Evolutionary conservation across 441 rosid genomes (phyloP).

Genomic region (Pelargonium fulgidum): DNA sequence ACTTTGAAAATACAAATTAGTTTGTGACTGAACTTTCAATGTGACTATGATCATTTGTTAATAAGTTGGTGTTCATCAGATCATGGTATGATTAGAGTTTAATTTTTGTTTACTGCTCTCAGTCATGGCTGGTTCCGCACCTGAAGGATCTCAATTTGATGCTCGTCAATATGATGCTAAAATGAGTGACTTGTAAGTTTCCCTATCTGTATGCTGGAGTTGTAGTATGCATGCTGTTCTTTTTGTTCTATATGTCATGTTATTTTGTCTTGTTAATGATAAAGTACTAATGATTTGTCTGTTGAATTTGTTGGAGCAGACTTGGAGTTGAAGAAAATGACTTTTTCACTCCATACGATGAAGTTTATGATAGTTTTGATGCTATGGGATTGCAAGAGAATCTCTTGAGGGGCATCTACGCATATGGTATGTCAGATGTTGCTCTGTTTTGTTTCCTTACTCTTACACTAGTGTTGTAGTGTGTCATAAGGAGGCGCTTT

Average conservation of each 20-base stretch:
- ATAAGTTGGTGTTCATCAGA: background rate
- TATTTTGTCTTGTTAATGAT: background rate
- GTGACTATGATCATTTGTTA: background rate
- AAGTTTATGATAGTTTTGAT: slow-evolving; percentile 44
- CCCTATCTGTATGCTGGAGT: background rate
- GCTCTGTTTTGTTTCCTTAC: background rate
- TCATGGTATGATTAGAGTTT: background rate
- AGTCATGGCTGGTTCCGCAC: slow-evolving; percentile 72
- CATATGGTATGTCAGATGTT: slow-evolving; percentile 37
- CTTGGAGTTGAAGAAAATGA: slow-evolving; percentile 40
- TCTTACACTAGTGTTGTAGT: background rate
- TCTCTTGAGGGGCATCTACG: slow-evolving; percentile 58
- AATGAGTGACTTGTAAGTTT: slow-evolving; percentile 59
- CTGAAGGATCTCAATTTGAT: slow-evolving; percentile 75
- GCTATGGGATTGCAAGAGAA: slow-evolving; percentile 40
- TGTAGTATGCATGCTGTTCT: background rate
- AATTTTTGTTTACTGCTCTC: slow-evolving; percentile 2
- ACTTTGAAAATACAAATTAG: too few species aligned
- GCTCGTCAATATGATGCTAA: slow-evolving; percentile 60
- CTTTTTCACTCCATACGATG: slow-evolving; percentile 51
- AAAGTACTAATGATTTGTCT: slow-evolving; percentile 11
- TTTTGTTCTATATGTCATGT: background rate
- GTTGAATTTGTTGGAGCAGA: slow-evolving; percentile 21
- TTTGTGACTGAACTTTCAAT: too few species aligned
- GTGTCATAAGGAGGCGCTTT: background rate